A percentile compares a stretch with the other conserved stretches of the same genome.
Conservation (phyloP, 1,284 basidiomycete genomes). For the Spongispora temasekensis region DNA sequence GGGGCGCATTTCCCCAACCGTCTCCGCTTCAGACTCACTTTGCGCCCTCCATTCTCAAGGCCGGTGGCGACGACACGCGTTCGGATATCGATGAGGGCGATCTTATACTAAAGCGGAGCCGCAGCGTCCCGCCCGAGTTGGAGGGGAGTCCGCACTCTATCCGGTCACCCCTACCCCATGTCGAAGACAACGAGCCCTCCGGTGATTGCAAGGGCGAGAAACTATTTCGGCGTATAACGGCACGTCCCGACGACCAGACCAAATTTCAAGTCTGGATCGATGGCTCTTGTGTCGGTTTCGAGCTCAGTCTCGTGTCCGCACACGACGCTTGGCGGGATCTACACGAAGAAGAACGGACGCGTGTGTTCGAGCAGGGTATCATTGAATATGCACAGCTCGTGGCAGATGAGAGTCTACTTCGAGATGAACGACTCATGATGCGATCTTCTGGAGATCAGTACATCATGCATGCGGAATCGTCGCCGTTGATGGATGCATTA, state of each 20-base stretch:
- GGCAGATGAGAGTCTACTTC: conserved; percentile 52
- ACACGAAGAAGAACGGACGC: conserved; percentile 54
- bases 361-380: conserved; percentile 53
- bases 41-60: conserved; percentile 34
- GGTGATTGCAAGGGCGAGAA: conserved; percentile 10
- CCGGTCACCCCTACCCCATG: conserved; percentile 35
- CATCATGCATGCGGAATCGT: conserved; percentile 61
- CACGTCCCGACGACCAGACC: conserved; percentile 51
- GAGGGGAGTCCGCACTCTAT: conserved; percentile 42
- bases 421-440: conserved; percentile 62
- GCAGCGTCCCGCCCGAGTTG: conserved; percentile 57
- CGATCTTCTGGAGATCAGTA: conserved; percentile 69
- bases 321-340: conserved; percentile 38
- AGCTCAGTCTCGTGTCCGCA: conserved; percentile 54
- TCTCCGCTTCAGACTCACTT: conserved; percentile 63
- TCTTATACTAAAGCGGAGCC: conserved; percentile 42
- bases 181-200: conserved; percentile 25
- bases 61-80: conserved; percentile 17
- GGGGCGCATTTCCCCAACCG: conserved; percentile 82
- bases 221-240: conserved; percentile 50
- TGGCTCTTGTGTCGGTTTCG: conserved; percentile 55
- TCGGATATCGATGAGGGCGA: conserved; percentile 31
- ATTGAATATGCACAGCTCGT: conserved; percentile 59
- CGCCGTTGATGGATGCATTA: conserved; percentile 67
- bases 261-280: conserved; percentile 60